phyloP scores from a whole-genome alignment of 768 basidiomycete species.

The Leccinum rimulosum region DNA sequence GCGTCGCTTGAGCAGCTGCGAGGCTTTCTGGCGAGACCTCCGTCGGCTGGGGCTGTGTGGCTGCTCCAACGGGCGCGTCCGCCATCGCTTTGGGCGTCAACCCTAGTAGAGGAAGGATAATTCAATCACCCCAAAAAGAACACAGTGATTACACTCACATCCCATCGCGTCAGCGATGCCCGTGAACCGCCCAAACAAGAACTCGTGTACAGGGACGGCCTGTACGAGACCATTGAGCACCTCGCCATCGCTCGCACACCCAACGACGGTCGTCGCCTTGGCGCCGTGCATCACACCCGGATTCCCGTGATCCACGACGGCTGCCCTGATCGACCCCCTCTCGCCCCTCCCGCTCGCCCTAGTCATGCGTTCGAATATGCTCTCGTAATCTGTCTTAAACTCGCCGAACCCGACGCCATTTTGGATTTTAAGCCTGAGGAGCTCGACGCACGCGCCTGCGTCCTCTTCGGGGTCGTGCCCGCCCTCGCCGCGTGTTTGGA shows the following conservation, averaged over 20 bases:
- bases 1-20: slow-evolving; percentile 38
- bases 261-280: slow-evolving; percentile 74
- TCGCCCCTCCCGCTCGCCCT: slow-evolving; percentile 46
- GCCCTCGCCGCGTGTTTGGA: slow-evolving; percentile 79
- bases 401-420: slow-evolving; percentile 81
- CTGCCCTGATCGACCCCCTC: slow-evolving; percentile 47
- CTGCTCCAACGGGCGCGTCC: slow-evolving; percentile 32
- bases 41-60: slow-evolving; percentile 16
- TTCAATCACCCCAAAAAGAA: not conserved
- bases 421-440: slow-evolving; percentile 78
- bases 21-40: slow-evolving; percentile 37
- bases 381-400: slow-evolving; percentile 80
- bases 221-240: slow-evolving; percentile 68
- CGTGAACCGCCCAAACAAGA: slow-evolving; percentile 82
- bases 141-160: slow-evolving; percentile 51
- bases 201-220: slow-evolving; percentile 64
- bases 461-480: slow-evolving; percentile 97
- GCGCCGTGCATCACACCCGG: slow-evolving; percentile 80
- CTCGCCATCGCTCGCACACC: slow-evolving; percentile 76
- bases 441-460: slow-evolving; percentile 81
- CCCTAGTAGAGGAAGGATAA: slow-evolving; percentile 43
- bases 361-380: slow-evolving; percentile 83
- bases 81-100: slow-evolving; percentile 51
- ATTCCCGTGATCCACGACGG: slow-evolving; percentile 85
- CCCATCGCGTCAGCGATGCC: slow-evolving; percentile 76